These are phyloP conservation scores for Sarocladiaceae sp. DNA, from an alignment of 2,329 filamentous ascomycete genomes.

Conservation along the genomic window DNA sequence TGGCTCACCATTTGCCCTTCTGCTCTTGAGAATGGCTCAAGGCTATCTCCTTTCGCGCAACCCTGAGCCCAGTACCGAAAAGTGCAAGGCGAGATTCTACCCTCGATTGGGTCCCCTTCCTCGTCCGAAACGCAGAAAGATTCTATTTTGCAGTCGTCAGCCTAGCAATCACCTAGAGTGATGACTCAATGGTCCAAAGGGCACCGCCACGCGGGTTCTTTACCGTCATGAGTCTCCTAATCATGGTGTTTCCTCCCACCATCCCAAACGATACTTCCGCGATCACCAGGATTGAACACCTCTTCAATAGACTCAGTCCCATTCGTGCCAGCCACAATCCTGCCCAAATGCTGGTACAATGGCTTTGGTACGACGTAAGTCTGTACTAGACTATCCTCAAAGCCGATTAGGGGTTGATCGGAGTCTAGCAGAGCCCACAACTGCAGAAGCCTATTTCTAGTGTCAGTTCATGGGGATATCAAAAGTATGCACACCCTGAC, in stretches of 20 bases:
- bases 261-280: background rate
- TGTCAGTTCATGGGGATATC: background rate
- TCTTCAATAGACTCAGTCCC: background rate
- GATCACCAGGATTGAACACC: background rate
- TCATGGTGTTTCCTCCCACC: background rate
- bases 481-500: too few relatives aligned
- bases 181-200: too few relatives aligned
- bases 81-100: constrained; percentile 35
- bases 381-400: background rate
- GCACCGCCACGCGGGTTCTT: background rate
- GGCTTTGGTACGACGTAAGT: background rate
- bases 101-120: constrained; percentile 32
- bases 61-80: constrained; percentile 35
- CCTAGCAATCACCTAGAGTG: background rate
- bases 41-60: constrained; percentile 23
- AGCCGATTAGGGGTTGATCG: background rate
- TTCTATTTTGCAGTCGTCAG: background rate
- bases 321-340: background rate
- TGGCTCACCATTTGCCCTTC: background rate
- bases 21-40: background rate
- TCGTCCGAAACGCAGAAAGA: constrained; percentile 31
- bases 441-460: background rate
- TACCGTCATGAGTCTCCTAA: constrained; percentile 4
- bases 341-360: background rate
- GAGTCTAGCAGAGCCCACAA: background rate